phyloP scores from a whole-genome alignment of 441 rosid genomes.

The Adansonia madagascariensis region DNA sequence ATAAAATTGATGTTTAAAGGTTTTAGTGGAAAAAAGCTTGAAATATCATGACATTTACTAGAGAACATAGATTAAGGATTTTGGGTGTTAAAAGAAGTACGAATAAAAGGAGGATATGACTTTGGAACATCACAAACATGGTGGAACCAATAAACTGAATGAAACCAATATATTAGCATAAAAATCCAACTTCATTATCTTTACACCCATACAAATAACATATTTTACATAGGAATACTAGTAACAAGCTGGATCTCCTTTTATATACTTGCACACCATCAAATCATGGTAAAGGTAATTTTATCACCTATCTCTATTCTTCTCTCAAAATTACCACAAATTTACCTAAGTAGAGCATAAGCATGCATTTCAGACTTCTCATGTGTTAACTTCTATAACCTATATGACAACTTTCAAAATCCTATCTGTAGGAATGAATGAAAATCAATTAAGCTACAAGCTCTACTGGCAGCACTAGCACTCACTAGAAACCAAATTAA shows the following conservation, averaged over 20 bases:
- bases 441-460: background rate
- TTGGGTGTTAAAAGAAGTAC: background rate
- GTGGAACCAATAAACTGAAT: background rate
- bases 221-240: background rate
- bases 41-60: background rate
- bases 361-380: background rate
- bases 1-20: background rate
- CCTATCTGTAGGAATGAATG: background rate
- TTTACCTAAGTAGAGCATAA: background rate
- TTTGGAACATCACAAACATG: conserved; percentile 5
- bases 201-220: background rate
- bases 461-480: background rate
- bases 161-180: background rate
- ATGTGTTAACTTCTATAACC: background rate
- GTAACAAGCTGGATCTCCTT: background rate
- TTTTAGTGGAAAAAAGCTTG: background rate
- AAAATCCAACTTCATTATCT: background rate
- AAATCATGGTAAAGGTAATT: background rate
- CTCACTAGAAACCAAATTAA: background rate
- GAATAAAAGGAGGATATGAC: background rate
- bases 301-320: background rate
- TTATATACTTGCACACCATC: background rate
- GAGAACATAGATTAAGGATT: background rate
- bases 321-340: background rate
- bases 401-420: background rate